Conservation (phyloP, 2,329 filamentous ascomycete species). For the Colletotrichum gigasporum region DNA sequence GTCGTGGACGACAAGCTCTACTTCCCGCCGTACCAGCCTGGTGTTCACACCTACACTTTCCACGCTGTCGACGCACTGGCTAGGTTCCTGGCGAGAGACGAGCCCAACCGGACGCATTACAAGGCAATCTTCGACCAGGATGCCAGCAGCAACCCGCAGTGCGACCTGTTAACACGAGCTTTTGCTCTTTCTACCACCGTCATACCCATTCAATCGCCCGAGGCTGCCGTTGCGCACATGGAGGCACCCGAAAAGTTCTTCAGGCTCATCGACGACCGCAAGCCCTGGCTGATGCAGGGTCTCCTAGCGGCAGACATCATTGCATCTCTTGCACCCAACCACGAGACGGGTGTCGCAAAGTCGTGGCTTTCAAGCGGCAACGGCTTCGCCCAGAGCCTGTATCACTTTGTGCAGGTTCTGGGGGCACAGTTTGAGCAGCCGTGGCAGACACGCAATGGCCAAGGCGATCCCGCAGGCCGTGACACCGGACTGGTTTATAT, state of each 20-base stretch:
- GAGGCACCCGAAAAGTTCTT: slow-evolving; percentile 45
- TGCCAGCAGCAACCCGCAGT: slow-evolving; percentile 68
- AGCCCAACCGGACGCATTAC: slow-evolving; percentile 89
- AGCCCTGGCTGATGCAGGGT: slow-evolving; percentile 91
- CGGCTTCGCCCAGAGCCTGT: slow-evolving; percentile 83
- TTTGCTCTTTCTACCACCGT: slow-evolving; percentile 89
- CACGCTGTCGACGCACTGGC: slow-evolving; percentile 90
- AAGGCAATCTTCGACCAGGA: slow-evolving; percentile 83
- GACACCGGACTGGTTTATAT: slow-evolving; percentile 69
- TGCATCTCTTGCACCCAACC: slow-evolving; percentile 74
- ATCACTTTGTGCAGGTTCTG: slow-evolving; percentile 78
- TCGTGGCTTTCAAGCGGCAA: slow-evolving; percentile 86
- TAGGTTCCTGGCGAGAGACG: slow-evolving; percentile 90
- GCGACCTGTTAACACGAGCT: slow-evolving; percentile 84
- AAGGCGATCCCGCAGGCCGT: slow-evolving; percentile 34
- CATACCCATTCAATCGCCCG: slow-evolving; percentile 71
- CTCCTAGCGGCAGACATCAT: slow-evolving; percentile 91
- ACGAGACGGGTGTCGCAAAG: slow-evolving; percentile 77
- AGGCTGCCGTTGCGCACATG: slow-evolving; percentile 19
- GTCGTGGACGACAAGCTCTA: slow-evolving; percentile 65
- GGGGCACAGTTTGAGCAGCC: slow-evolving; percentile 68
- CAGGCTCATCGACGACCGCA: slow-evolving; percentile 80
- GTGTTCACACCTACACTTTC: slow-evolving; percentile 86
- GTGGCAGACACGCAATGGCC: slow-evolving; percentile 44
- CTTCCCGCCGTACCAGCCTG: slow-evolving; percentile 84